Conservation (phyloP, 2,329 filamentous ascomycete species). For the Ceratocystis lukuohia region DNA sequence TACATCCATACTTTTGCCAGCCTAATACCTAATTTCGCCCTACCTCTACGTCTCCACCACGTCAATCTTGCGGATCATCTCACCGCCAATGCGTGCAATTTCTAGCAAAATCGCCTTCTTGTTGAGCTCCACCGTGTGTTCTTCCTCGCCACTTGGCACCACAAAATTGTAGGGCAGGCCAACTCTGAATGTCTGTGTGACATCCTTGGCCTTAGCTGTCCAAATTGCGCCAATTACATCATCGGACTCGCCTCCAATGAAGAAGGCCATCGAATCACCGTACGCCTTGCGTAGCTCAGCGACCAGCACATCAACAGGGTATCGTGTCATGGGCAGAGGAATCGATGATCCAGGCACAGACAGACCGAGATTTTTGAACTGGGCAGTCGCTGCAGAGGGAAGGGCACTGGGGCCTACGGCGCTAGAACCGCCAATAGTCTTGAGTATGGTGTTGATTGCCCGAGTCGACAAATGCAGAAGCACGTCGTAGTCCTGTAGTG, state of each 20-base stretch:
- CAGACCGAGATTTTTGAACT: conserved; percentile 56
- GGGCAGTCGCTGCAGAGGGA: conserved; percentile 21
- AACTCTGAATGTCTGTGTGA: conserved; percentile 49
- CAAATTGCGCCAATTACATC: conserved; percentile 43
- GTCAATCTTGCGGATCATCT: conserved; percentile 56
- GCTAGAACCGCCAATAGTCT: conserved; percentile 27
- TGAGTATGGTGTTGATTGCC: conserved; percentile 32
- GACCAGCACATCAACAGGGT: conserved; percentile 51
- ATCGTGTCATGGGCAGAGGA: conserved; percentile 43
- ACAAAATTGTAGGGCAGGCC: conserved; percentile 52
- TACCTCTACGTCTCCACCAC: conserved; percentile 23
- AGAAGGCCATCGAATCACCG: conserved; percentile 60
- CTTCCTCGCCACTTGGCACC: conserved; percentile 28
- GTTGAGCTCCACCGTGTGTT: conserved; percentile 48
- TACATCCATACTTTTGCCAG: background rate
- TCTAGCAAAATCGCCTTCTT: conserved; percentile 55
- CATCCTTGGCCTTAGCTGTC: conserved; percentile 38
- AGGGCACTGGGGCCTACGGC: conserved; percentile 30
- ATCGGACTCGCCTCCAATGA: conserved; percentile 51
- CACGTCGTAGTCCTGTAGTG: conserved; percentile 70
- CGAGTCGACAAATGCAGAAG: conserved; percentile 57
- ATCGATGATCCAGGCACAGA: conserved; percentile 14
- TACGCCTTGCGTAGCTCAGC: conserved; percentile 55
- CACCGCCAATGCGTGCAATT: conserved; percentile 54
- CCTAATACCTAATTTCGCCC: background rate